Evolutionary conservation across 495 filamentous ascomycete genomes (phyloP), one percentile per base, ranked within the genome.

Genomic region (Pseudomonodictys pantanalensis): DNA sequence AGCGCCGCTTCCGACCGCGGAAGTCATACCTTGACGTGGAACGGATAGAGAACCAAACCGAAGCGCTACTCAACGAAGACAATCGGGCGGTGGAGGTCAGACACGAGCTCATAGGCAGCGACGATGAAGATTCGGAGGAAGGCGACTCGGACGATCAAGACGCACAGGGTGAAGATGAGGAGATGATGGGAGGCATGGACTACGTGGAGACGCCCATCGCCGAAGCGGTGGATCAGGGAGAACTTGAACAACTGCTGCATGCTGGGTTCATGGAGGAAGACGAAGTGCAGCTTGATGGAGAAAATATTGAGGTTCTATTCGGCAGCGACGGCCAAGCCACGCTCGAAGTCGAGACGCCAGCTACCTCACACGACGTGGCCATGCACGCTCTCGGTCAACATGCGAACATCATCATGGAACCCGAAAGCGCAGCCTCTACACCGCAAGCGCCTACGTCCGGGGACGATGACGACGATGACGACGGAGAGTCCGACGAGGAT

Each of bases 1-100:
- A 89, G 68, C 84, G 90, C 10, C 82, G 95, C 4, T 99, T 99
- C 69, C 77, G 92, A 43, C 89, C 89, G 62, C 83, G 91, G 0
- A 77, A 95, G 28, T 90, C 84, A 61, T 87, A 90, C 44, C 83
- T 87, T 7, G 86, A 92, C 20, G 95, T 96, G 53, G 89, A 96
- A 74, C 87, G 87, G 41, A 90, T 93, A 0, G 91, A 97, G 65
- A 82, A 82, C 17, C 84, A 86, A 30, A 91, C 97, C 0, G 83
- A 92, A 45, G 80, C 87, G 30, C 71, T 97, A 28, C 77, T 96
- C 18, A 76, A 79, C 1, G 80, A 82, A 15, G 93, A 98, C 65
- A 72, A 79, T 30, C 63, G 71, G 25, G 83, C 78, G 18, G 47
- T 45, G 20, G 73, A 81, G n/a, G 79, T 77, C 3, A 73, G 76